Evolutionary conservation across 768 basidiomycete species (phyloP).

Genomic region (Pluteus cervinus): DNA sequence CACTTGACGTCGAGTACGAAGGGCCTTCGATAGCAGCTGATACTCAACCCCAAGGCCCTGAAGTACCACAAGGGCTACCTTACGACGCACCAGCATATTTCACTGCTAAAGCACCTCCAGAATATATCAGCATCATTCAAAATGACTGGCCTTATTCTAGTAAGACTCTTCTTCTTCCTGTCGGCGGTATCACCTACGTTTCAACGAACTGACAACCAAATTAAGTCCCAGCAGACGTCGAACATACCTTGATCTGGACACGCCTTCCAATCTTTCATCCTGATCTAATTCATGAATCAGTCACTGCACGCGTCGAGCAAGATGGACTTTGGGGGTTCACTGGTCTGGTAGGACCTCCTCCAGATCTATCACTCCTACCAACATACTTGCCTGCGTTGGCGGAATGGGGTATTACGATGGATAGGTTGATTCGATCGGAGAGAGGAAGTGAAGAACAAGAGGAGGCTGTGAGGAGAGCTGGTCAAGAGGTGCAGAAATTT

Average conservation of each 20-base stretch:
- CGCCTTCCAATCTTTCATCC: constrained; percentile 65
- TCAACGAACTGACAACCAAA: constrained; percentile 1
- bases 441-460: constrained; percentile 52
- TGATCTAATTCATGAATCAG: constrained; percentile 40
- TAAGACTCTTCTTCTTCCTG: no score
- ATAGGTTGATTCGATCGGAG: constrained; percentile 48
- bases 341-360: constrained; percentile 46
- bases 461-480: constrained; percentile 40
- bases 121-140: constrained; percentile 62
- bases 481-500: constrained; percentile 55
- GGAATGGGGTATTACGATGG: constrained; percentile 66
- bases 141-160: constrained; percentile 92
- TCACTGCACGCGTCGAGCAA: constrained; percentile 55
- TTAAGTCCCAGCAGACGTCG: constrained; percentile 67
- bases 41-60: no score
- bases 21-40: no score
- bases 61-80: no score
- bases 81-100: constrained; percentile 55
- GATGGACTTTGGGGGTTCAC: constrained; percentile 86
- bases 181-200: no score
- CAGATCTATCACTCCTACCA: constrained; percentile 53
- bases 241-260: constrained; percentile 77
- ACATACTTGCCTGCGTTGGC: constrained; percentile 55
- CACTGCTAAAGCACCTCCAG: constrained; percentile 49
- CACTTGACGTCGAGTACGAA: constrained; percentile 14